Evolutionary conservation across 2,329 filamentous ascomycete genomes (phyloP), one percentile per base, ranked within the genome.

Genomic region (Curvularia verruculosa): DNA sequence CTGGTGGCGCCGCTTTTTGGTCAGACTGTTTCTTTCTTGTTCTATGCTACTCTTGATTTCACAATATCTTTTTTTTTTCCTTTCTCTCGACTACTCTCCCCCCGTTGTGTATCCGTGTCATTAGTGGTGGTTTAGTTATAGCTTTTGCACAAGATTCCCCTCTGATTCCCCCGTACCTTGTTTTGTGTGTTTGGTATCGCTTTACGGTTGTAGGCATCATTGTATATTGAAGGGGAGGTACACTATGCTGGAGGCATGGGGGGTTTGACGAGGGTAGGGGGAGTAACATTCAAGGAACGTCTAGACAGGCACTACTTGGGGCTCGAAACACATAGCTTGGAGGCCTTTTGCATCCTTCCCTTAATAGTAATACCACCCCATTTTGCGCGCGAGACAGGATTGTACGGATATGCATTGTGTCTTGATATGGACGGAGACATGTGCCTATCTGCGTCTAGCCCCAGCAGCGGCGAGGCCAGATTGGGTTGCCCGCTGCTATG

Each of bases 71-170:
- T n/a, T n/a, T n/a, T n/a, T n/a, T n/a, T n/a, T n/a, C n/a, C n/a
- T n/a, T n/a, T n/a, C n/a, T n/a, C n/a, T n/a, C n/a, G 24, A 29
- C 26, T 40, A 40, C 24, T 37, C 45, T 29, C 31, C 41, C 53
- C 62, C 65, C 59, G 23, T 53, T 40, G 48, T 40, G 28, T 46
- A 55, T 53, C 60, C 45, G 61, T 66, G 52, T 60, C 57, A 54
- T 65, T 56, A 28, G 43, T 56, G 65, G 57, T 63, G 63, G 63
- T 61, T 56, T 37, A 52, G 48, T 58, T 57, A 52, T 60, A 47
- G 53, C 59, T 64, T n/a, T 57, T 69, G 67, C 65, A 69, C 67
- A 66, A 68, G 67, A 69, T 69, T 69, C 66, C 67, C 66, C 67
- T 29, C 55, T 58, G 49, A 58, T 64, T 66, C 53, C 57, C 59